phyloP scores from a whole-genome alignment of 192 early-diverging fungal species.

The Entrophospora sp. region DNA sequence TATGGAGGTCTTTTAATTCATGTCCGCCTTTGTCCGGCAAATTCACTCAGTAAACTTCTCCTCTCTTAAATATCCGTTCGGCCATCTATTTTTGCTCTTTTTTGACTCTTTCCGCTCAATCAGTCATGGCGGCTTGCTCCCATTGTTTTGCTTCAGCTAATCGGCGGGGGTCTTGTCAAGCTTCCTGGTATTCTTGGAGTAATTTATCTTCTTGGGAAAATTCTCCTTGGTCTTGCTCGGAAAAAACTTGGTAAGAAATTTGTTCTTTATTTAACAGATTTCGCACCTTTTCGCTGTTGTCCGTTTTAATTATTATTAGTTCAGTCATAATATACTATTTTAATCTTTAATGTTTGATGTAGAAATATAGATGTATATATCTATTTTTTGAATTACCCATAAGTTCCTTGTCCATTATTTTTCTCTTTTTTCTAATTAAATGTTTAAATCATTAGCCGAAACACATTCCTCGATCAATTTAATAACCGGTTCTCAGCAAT shows the following conservation, averaged over 20 bases:
- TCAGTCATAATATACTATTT: neutral
- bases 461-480: neutral
- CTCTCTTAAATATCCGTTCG: neutral
- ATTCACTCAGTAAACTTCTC: constrained; percentile 12
- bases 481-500: constrained; percentile 38
- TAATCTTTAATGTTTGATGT: too few species aligned
- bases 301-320: neutral
- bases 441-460: too few species aligned
- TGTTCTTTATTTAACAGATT: neutral
- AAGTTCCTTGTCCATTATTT: too few species aligned
- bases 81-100: neutral
- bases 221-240: neutral
- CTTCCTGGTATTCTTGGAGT: constrained; percentile 5
- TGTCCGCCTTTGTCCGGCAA: neutral
- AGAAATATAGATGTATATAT: too few species aligned
- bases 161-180: neutral
- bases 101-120: neutral
- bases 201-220: constrained; percentile 6
- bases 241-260: neutral
- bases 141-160: constrained; percentile 6
- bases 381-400: too few species aligned
- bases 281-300: neutral
- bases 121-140: neutral
- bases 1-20: neutral
- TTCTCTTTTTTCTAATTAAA: too few species aligned